Percentiles rank a stretch among this genome's conserved stretches.
Conservation (phyloP, 345 rosid genomes). For the Eutrema yunnanense region DNA sequence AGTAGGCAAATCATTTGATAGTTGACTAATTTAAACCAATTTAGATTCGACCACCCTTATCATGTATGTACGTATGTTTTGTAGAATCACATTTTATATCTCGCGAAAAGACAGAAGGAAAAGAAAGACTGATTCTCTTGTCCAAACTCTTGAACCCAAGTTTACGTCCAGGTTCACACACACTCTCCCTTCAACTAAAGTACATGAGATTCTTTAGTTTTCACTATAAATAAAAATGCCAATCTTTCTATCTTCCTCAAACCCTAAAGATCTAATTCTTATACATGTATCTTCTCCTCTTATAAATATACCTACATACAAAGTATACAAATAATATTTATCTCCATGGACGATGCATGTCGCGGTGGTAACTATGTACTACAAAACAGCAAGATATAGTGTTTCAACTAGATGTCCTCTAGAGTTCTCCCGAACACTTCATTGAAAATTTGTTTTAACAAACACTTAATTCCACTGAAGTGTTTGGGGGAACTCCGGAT, state of each 20-base stretch:
- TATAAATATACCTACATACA: background rate
- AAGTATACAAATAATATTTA: background rate
- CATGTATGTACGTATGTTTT: background rate
- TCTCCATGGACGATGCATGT: background rate
- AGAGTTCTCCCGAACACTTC: conserved; percentile 26
- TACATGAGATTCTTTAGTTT: conserved; percentile 15
- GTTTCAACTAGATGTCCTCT: conserved; percentile 10
- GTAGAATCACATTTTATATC: background rate
- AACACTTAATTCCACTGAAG: conserved; percentile 16
- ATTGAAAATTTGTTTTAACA: background rate
- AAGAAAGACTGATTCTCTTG: background rate
- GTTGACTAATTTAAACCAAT: background rate
- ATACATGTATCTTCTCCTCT: background rate
- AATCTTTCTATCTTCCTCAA: background rate
- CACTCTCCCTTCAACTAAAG: background rate
- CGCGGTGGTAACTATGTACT: background rate
- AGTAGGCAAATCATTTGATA: background rate
- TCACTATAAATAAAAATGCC: conserved; percentile 1
- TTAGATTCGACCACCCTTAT: background rate
- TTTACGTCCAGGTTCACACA: conserved; percentile 22
- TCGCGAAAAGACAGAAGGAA: background rate
- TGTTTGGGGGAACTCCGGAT: conserved; percentile 33
- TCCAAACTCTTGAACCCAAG: conserved; percentile 12
- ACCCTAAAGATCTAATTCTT: background rate
- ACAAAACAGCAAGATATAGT: background rate